Base-by-base conservation (phyloP, 257 asterid species). In the Verbena officinalis region DNA sequence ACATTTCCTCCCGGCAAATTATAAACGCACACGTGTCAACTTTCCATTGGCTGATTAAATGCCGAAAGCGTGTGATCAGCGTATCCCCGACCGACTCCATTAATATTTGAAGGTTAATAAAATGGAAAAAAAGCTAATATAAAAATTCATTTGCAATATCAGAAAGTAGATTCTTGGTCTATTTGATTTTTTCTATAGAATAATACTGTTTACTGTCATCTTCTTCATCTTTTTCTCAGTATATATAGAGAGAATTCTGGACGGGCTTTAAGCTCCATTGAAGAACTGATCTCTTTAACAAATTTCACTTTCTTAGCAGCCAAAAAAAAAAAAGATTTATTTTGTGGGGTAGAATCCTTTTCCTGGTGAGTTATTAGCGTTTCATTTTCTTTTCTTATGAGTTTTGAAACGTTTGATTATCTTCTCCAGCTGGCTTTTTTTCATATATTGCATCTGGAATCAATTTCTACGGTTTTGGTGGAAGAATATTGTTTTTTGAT, bases 161-260 rank as follows among this genome's bases (percentile, higher is more conserved):
- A 73, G n/a, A 80, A 73, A 70, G 78, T 62, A 52, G 78, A 74
- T 77, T 77, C 73, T 71, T 71, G 77, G 70, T 61, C 22, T 51
- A 59, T 43, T 40, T 31, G 72, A 67, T 51, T 49, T 33, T 62
- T 42, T 20, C 51, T 21, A 54, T 55, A 24, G 33, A 15, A 27
- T 42, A 63, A 27, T 43, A 70, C 17, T 12, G 8, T 20, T 21
- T 9, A 11, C 49, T 22, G 36, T 17, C 20, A 48, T 71, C 39
- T 49, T 43, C 33, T 40, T 49, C 46, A 39, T 19, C 3, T 3
- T 10, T 19, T n/a, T 59, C 39, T 33, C 31, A 48, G 7, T 36
- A 36, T 36, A 36, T 59, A 38, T 65, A 75, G 16, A 50, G 55
- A 42, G 23, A 31, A 46, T 5, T 62, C 31, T 49, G 53, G 45